Evolutionary conservation across 306 rosid genomes (phyloP).

Genomic region (Rosa lucieae): DNA sequence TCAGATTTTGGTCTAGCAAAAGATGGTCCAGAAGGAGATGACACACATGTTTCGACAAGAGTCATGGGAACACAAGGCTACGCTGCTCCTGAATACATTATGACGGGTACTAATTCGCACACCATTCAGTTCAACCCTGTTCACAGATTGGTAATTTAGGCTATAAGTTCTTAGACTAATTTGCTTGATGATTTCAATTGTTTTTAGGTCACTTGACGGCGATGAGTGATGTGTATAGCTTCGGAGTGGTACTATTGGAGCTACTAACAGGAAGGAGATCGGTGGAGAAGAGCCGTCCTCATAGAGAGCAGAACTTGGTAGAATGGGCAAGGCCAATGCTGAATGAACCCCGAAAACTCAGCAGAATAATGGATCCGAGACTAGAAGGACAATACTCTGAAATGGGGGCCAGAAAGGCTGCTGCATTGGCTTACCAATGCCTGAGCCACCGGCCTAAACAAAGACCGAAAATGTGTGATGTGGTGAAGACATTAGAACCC

Average conservation of each 20-base stretch:
- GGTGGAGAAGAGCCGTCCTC: constrained; percentile 64
- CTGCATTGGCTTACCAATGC: constrained; percentile 86
- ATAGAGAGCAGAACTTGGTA: constrained; percentile 70
- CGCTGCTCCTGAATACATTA: constrained; percentile 91
- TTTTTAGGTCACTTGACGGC: constrained; percentile 82
- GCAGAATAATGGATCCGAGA: constrained; percentile 77
- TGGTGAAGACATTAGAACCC: constrained; percentile 69
- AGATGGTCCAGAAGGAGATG: constrained; percentile 96
- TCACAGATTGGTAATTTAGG: not conserved
- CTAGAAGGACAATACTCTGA: constrained; percentile 86
- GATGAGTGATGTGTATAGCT: constrained; percentile 91
- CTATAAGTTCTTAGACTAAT: not conserved
- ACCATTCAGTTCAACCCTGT: not conserved
- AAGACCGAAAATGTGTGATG: constrained; percentile 69
- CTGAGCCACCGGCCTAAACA: constrained; percentile 83
- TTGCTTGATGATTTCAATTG: not conserved
- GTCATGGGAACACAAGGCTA: constrained; percentile 98
- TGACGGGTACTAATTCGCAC: constrained; percentile 63
- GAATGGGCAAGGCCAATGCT: constrained; percentile 86
- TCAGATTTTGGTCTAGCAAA: constrained; percentile 98
- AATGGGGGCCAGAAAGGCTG: constrained; percentile 74
- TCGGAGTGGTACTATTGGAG: constrained; percentile 85
- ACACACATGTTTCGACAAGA: constrained; percentile 91
- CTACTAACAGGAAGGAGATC: constrained; percentile 76
- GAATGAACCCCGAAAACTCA: constrained; percentile 51